These are phyloP conservation scores for Ophiostoma sp. DNA, from an alignment of 2,329 filamentous ascomycete species.

Conservation along the genomic window DNA sequence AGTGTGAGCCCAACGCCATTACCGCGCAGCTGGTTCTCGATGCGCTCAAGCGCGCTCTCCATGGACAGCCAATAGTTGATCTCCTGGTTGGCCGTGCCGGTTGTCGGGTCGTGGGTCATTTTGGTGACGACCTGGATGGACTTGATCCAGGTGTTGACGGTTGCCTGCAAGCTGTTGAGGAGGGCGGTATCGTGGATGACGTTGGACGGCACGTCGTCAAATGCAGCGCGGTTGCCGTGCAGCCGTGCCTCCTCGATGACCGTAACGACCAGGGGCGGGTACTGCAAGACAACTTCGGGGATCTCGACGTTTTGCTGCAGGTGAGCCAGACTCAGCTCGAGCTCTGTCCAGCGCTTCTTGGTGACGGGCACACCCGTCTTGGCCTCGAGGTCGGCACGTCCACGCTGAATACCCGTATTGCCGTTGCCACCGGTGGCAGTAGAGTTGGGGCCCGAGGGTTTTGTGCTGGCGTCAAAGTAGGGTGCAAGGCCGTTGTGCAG, in stretches of 20 bases:
- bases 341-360: conserved; percentile 91
- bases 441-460: conserved; percentile 59
- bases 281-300: conserved; percentile 78
- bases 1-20: conserved; percentile 87
- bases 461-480: conserved; percentile 95
- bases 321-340: conserved; percentile 84
- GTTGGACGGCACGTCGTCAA: conserved; percentile 69
- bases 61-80: conserved; percentile 99
- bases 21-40: conserved; percentile 80
- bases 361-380: conserved; percentile 96
- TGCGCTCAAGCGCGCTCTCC: conserved; percentile 86
- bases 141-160: conserved; percentile 97
- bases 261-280: conserved; percentile 82
- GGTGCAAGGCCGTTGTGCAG: conserved; percentile 88
- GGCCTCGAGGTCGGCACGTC: conserved; percentile 76
- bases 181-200: conserved; percentile 87
- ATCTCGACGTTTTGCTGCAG: conserved; percentile 98
- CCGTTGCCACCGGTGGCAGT: conserved; percentile 43
- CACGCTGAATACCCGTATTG: conserved; percentile 32
- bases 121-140: conserved; percentile 96
- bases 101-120: conserved; percentile 75
- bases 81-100: conserved; percentile 82
- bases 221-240: conserved; percentile 61
- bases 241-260: conserved; percentile 73
- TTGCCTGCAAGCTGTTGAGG: conserved; percentile 87